A percentile compares a stretch with the other conserved stretches of the same genome.
Evolutionary conservation across 768 basidiomycete genomes (phyloP).

Genomic region (Pulveroboletus sp.): DNA sequence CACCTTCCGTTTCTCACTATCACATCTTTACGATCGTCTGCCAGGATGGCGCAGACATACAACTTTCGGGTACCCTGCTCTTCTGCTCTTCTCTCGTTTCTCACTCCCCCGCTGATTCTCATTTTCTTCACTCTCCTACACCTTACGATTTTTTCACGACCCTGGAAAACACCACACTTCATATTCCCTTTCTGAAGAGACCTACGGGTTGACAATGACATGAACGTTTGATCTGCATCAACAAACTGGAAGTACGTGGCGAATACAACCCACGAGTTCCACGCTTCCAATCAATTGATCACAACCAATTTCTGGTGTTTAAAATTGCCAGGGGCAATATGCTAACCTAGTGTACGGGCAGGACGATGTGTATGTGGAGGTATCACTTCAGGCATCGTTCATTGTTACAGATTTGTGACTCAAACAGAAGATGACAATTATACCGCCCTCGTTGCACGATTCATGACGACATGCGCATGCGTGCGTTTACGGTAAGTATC

Average conservation of each 20-base stretch:
- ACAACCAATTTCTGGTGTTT: not conserved
- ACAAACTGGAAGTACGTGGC: not conserved
- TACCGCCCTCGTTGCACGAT: too few relatives aligned
- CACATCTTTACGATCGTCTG: slow-evolving; percentile 7
- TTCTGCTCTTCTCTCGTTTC: not conserved
- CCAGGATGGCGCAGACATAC: slow-evolving; percentile 5
- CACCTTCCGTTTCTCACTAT: not conserved
- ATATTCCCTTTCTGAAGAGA: not conserved
- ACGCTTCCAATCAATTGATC: too few relatives aligned
- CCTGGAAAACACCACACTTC: slow-evolving; percentile 5
- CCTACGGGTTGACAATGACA: not conserved
- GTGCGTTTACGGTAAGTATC: slow-evolving; percentile 41
- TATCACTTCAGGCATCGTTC: too few relatives aligned
- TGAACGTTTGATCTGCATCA: not conserved
- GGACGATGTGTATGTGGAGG: too few relatives aligned
- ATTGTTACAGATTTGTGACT: too few relatives aligned
- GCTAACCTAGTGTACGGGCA: too few relatives aligned
- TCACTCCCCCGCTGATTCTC: not conserved
- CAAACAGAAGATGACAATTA: not conserved
- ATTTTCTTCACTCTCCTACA: not conserved
- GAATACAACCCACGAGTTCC: not conserved
- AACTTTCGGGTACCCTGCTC: not conserved
- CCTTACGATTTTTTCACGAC: slow-evolving; percentile 12
- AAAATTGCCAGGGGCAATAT: not conserved
- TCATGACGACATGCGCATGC: not conserved